Base-by-base conservation (phyloP, 1,139 yeast species). In the Martiniozyma asiatica region DNA sequence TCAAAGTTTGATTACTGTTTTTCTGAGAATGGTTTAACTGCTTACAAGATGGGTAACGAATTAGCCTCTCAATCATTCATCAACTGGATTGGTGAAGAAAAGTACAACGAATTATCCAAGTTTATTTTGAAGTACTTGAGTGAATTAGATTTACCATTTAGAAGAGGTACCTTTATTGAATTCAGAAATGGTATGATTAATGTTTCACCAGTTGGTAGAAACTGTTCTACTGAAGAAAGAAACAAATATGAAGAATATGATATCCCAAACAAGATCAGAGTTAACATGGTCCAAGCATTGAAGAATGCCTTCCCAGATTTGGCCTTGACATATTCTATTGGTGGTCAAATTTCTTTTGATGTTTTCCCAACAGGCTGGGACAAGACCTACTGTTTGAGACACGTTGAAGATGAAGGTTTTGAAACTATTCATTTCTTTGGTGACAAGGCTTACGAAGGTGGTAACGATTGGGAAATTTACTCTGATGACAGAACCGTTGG, bases 311-410 rank as follows among this genome's bases (percentile, higher is more conserved):
- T 89, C 67, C 59, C 89, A 36, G 92, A 87, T 58, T 66, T 64
- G 50, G 81, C 78, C 32, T 71, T 89, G 56, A 87, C 97, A 44
- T 92, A 80, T 70, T 89, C 98, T 35, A 89, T 89, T 47, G 98
- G 97, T 58, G 99, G 99, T 47, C 97, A 89, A 69, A 89, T 89
- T 58, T 89, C 98, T 29, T 89, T 89, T 53, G 99, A 89, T 53
- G 98, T 89, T 44, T 89, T 89, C 87, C 99, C 99, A 63, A 81
- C 95, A 42, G 99, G 99, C 52, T 89, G 99, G 99, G 98, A 89
- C 61, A 89, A 92, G 73, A 92, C 98, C 40, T 92, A 87, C 65
- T 82, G 94, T 61, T 73, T 92, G 55, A 85, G 77, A 60, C 98
- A 87, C 62, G 87, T 89, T 48, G 85, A 63, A 49, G 61, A 66